Evolutionary conservation across 1,284 basidiomycete species (phyloP).

Genomic region (Leccinum subrobustum): DNA sequence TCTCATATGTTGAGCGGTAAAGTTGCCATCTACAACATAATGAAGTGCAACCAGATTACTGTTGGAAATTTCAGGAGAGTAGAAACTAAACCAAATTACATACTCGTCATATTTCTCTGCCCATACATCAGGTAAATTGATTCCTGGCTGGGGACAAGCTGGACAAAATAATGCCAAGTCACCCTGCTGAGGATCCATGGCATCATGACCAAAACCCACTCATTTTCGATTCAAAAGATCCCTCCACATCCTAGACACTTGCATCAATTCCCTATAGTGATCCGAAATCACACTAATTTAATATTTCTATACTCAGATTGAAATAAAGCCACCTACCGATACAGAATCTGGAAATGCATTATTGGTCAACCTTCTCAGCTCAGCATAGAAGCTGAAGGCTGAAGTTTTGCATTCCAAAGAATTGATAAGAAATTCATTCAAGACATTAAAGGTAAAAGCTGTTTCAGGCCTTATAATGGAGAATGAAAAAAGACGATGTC

Average conservation of each 20-base stretch:
- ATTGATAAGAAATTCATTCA: conserved; percentile 31
- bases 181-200: neutral
- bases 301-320: neutral
- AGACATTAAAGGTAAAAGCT: conserved; percentile 30
- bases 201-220: conserved; percentile 7
- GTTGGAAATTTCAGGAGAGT: neutral
- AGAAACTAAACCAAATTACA: neutral
- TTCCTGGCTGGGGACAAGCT: conserved; percentile 12
- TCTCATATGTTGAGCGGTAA: conserved; percentile 16
- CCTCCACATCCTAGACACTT: conserved; percentile 3
- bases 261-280: neutral
- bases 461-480: conserved; percentile 24
- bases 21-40: conserved; percentile 21
- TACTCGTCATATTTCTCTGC: neutral
- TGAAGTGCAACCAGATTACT: neutral
- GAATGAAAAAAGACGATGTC: conserved; percentile 24
- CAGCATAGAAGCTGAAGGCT: conserved; percentile 28
- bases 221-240: conserved; percentile 9
- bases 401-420: conserved; percentile 30
- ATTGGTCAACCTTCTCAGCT: conserved; percentile 25
- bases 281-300: neutral
- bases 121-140: conserved; percentile 11
- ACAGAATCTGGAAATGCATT: conserved; percentile 23
- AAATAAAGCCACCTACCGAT: conserved; percentile 13
- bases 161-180: conserved; percentile 12